Evolutionary conservation across 495 filamentous ascomycete genomes (phyloP), one percentile per base, ranked within the genome.

Genomic region (Daldinia concentrica): DNA sequence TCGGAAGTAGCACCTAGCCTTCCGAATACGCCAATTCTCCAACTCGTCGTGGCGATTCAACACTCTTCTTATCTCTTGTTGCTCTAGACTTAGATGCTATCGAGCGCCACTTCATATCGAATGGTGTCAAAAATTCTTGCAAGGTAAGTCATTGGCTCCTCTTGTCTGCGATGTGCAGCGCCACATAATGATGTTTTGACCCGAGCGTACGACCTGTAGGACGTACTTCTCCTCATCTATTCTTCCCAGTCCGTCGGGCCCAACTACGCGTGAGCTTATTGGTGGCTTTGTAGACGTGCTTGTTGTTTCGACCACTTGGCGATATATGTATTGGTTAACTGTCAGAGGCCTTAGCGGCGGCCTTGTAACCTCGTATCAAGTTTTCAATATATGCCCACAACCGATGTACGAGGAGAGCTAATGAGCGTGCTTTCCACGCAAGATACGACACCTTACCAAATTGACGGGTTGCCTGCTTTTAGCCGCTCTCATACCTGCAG

Each of bases 361-460:
- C 45, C 64, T 39, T 62, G 71, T 66, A 69, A 73, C 71, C 71
- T 69, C 71, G 71, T 73, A 73, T 73, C 71, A 66, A 66, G 62
- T 60, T 69, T 62, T 59, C 64, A 69, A 73, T 73, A 72, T 64
- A 73, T 73, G 71, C 62, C 52, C 66, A 73, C 62, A 73, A 69
- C 71, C 71, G 71, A 69, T 50, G 62, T 55, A 43, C 62, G 36
- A 62, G 51, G 34, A 66, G 41, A 45, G 57, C 58, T 43, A 60
- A 37, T 30, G 61, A 41, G 19, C 29, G 29, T 60, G 48, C 52
- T 39, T 29, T 37, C 45, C 48, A 64, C 29, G 58, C 52, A 66
- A 66, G 57, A 68, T 56, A 22, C 17, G 36, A 29, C 12, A 57
- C 26, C 26, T 55, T 19, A 69, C n/a, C 50, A 34, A 29, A 29